These are phyloP conservation scores for Zygotorulaspora chibaensis DNA, from an alignment of 805 yeast species.

Conservation along the genomic window DNA sequence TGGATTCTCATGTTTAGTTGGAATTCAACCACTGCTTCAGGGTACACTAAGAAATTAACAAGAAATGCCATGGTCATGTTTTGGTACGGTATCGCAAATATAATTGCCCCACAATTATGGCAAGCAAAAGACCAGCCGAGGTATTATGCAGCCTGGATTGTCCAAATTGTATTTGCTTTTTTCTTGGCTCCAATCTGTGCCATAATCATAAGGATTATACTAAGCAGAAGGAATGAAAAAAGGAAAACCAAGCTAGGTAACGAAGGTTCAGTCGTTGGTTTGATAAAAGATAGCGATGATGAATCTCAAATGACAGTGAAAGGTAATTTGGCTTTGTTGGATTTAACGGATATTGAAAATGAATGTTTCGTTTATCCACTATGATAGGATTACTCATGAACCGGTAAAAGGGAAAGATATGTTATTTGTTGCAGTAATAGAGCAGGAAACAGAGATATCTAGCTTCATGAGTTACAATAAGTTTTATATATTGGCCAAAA, in stretches of 20 bases:
- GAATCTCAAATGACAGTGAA: conserved; percentile 13
- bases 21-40: conserved; percentile 38
- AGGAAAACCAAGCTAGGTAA: conserved; percentile 30
- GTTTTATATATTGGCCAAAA: too few species aligned
- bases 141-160: conserved; percentile 47
- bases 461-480: too few species aligned
- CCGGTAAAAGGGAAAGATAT: too few species aligned
- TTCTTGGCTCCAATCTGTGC: conserved; percentile 43
- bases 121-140: conserved; percentile 43
- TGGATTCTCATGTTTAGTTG: conserved; percentile 38
- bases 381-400: conserved; percentile 12
- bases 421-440: too few species aligned
- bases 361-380: conserved; percentile 49
- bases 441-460: too few species aligned
- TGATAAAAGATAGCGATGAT: conserved; percentile 31
- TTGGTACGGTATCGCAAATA: conserved; percentile 46
- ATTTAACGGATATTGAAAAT: conserved; percentile 52
- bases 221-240: conserved; percentile 42
- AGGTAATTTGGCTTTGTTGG: conserved; percentile 40
- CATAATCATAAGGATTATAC: conserved; percentile 41
- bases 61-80: conserved; percentile 44
- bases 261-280: conserved; percentile 20
- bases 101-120: conserved; percentile 57
- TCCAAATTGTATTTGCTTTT: conserved; percentile 50
- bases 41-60: conserved; percentile 47